Percentiles rank a stretch among this genome's conserved stretches.
Evolutionary conservation across 257 asterid species (phyloP).

Genomic region (Solanum paucissectum): DNA sequence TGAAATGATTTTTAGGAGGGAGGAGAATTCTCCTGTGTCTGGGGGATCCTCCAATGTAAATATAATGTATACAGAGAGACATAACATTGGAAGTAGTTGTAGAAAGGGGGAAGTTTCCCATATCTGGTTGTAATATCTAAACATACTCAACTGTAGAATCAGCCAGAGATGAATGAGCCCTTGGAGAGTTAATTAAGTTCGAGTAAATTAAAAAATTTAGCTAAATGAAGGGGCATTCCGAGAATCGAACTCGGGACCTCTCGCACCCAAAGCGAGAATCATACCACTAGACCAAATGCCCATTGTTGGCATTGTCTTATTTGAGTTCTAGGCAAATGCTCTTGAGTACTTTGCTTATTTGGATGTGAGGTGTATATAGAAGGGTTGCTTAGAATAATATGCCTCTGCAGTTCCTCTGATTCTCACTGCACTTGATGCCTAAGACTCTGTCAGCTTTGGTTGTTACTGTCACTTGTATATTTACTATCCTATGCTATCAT

Average conservation of each 20-base stretch:
- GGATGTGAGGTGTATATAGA: background rate
- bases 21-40: background rate
- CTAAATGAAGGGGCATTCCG: constrained; percentile 55
- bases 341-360: background rate
- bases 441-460: background rate
- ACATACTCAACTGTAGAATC: background rate
- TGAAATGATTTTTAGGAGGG: background rate
- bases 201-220: background rate
- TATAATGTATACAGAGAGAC: background rate
- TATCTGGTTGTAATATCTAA: background rate
- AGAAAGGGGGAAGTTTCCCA: background rate
- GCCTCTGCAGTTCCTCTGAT: background rate
- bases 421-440: background rate
- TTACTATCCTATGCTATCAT: background rate
- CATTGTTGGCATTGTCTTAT: background rate
- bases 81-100: background rate
- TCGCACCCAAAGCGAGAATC: constrained; percentile 71
- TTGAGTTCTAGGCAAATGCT: background rate
- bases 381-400: background rate
- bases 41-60: background rate
- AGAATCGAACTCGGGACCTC: constrained; percentile 76
- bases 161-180: background rate
- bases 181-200: background rate
- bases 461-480: background rate
- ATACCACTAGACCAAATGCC: constrained; percentile 67